A percentile compares a stretch with the other conserved stretches of the same genome.
These are phyloP conservation scores for Jimgerdemannia flammicorona DNA, from an alignment of 192 early-diverging fungal genomes.

Conservation along the genomic window DNA sequence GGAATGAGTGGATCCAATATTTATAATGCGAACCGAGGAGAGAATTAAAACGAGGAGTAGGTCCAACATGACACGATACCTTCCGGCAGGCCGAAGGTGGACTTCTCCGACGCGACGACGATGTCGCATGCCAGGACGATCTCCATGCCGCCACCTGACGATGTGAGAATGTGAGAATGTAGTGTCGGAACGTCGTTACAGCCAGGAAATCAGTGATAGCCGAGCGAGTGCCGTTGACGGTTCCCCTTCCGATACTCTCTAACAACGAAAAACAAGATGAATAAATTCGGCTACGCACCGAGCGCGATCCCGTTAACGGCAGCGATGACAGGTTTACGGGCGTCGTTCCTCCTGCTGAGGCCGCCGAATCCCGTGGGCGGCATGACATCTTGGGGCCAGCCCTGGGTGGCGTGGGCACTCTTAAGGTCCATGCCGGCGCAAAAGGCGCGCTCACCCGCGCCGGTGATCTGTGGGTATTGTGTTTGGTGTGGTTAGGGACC, in stretches of 20 bases:
- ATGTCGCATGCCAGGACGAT: constrained; percentile 36
- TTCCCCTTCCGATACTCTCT: too few relatives aligned
- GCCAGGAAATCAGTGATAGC: too few relatives aligned
- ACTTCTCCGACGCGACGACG: constrained; percentile 33
- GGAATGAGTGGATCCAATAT: background rate
- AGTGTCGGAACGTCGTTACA: too few relatives aligned
- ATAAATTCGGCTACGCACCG: constrained; percentile 6
- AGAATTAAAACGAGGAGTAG: too few relatives aligned
- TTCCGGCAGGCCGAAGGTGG: constrained; percentile 37
- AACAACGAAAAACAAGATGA: background rate
- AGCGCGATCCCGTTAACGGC: constrained; percentile 42
- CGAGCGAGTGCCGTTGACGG: too few relatives aligned
- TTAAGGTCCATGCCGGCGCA: constrained; percentile 35
- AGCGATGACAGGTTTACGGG: constrained; percentile 38
- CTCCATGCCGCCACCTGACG: constrained; percentile 29
- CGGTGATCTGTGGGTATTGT: constrained; percentile 19
- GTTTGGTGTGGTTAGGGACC: background rate
- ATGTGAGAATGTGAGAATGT: background rate
- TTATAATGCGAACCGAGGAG: background rate
- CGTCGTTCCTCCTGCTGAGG: constrained; percentile 24
- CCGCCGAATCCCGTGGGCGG: constrained; percentile 31
- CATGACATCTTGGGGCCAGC: background rate
- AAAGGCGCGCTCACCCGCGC: constrained; percentile 28
- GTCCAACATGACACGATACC: background rate
- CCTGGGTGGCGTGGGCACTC: constrained; percentile 7